Evolutionary conservation across 2,329 filamentous ascomycete species (phyloP), one percentile per base, ranked within the genome.

Genomic region (Trichoderma guizhouense): DNA sequence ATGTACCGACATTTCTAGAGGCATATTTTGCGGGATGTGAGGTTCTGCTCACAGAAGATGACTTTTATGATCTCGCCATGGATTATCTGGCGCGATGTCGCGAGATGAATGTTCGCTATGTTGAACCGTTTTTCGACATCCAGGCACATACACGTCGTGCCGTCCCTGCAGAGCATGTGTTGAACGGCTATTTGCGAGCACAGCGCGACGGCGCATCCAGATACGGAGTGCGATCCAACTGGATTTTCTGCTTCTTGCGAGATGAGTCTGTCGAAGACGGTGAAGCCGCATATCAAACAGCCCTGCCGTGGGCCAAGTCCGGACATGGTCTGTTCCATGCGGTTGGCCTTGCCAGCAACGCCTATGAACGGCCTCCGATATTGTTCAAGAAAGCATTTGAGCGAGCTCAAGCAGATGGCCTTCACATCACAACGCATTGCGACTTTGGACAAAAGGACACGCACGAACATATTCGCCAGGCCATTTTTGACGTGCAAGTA

Each of bases 61-160:
- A 95, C 81, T 95, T 93, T 76, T 90, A 92, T 79, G 87, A 87
- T 65, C 85, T 95, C 9, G 91, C 91, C 9, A 92, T 89, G 84
- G 87, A 87, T 73, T 95, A 95, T 82, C 92, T 94, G 79, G 77
- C 84, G 34, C 88, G 86, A 71, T 92, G 91, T 3, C 84, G 88
- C 32, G 81, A 82, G 2, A 89, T 93, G 74, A 88, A 89, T 55
- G 89, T 94, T 2, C 85, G 88, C 65, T 92, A 95, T 78, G 91
- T 91, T 15, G 92, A 95, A 79, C 86, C 94, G 74, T 95, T 94
- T 83, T 94, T 95, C 82, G 93, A 95, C 79, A 92, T 92, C 1
- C 92, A 95, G 80, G 92, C 91, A 1, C 93, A 95, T 80, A 86
- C 89, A 6, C 82, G 81, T 14, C 86, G 92, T n/a, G 90, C 90